Percentiles rank a stretch among this genome's conserved stretches.
Evolutionary conservation across 352 stramenopile species (phyloP).

Genomic region (Pilasporangium apinafurcum): DNA sequence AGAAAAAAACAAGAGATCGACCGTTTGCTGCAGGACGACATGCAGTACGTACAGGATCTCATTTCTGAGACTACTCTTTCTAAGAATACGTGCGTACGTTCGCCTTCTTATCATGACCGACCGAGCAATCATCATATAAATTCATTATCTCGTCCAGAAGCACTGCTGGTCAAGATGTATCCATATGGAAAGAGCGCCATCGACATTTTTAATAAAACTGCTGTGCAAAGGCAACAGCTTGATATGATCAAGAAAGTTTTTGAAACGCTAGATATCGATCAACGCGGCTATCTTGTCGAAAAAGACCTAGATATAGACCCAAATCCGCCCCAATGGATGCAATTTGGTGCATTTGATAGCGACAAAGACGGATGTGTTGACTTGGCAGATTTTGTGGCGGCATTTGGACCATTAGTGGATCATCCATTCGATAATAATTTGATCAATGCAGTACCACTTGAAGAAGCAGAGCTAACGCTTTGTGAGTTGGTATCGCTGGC

Average conservation of each 20-base stretch:
- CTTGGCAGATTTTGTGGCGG: conserved; percentile 46
- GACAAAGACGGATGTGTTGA: conserved; percentile 40
- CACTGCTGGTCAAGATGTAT: conserved; percentile 39
- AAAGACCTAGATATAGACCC: conserved; percentile 18
- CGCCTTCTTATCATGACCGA: neutral
- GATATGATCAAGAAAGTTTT: conserved; percentile 42
- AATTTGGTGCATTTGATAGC: conserved; percentile 50
- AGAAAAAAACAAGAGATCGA: conserved; percentile 68
- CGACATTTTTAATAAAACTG: conserved; percentile 42
- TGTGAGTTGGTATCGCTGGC: conserved; percentile 33
- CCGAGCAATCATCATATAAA: neutral
- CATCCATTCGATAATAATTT: conserved; percentile 35
- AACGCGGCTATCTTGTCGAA: conserved; percentile 26
- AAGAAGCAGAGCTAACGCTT: conserved; percentile 12
- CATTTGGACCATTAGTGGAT: conserved; percentile 43
- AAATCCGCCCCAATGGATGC: conserved; percentile 19
- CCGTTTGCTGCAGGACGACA: conserved; percentile 46
- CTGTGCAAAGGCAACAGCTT: conserved; percentile 32
- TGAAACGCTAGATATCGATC: conserved; percentile 21
- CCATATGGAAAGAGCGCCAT: conserved; percentile 48
- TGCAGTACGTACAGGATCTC: conserved; percentile 42
- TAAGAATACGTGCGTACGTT: neutral
- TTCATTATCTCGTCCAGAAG: neutral
- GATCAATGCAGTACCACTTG: neutral
- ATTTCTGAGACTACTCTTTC: conserved; percentile 2